A percentile compares a stretch with the other conserved stretches of the same genome.
These are phyloP conservation scores for Aspergillus transmontanensis DNA, from an alignment of 2,329 filamentous ascomycete genomes.

Conservation along the genomic window DNA sequence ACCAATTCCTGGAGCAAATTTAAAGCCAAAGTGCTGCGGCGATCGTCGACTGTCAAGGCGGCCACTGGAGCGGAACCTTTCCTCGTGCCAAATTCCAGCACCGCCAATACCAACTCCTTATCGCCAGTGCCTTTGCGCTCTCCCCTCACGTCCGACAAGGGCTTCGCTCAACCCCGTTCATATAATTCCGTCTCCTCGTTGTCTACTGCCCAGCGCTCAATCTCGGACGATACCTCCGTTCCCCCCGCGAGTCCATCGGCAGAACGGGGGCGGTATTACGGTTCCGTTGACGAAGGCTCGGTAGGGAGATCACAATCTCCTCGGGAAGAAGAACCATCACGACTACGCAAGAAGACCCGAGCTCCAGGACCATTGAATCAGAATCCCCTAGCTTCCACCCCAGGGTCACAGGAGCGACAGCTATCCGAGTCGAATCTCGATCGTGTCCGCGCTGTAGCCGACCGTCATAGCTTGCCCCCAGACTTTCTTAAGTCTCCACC, in stretches of 20 bases:
- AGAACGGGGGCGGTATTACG: constrained; percentile 8
- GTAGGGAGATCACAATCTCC: constrained; percentile 1
- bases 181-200: constrained; percentile 8
- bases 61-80: constrained; percentile 13
- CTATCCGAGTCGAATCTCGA: constrained; percentile 9
- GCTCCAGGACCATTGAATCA: neutral
- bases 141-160: constrained; percentile 2
- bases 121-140: constrained; percentile 6
- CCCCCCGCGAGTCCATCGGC: constrained; percentile 4
- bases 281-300: constrained; percentile 7
- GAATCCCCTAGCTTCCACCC: neutral
- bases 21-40: constrained; percentile 40
- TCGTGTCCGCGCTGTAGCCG: constrained; percentile 16
- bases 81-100: constrained; percentile 13
- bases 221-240: constrained; percentile 1
- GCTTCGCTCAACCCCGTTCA: constrained; percentile 11
- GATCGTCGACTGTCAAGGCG: constrained; percentile 34
- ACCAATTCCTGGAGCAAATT: constrained; percentile 39
- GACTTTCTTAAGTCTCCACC: constrained; percentile 26
- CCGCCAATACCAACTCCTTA: constrained; percentile 8
- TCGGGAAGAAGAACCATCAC: constrained; percentile 1
- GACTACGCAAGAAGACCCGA: neutral
- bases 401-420: neutral
- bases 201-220: neutral
- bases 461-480: constrained; percentile 16